Evolutionary conservation across 2,329 filamentous ascomycete species (phyloP).

Genomic region (Fusarium tuaranense): DNA sequence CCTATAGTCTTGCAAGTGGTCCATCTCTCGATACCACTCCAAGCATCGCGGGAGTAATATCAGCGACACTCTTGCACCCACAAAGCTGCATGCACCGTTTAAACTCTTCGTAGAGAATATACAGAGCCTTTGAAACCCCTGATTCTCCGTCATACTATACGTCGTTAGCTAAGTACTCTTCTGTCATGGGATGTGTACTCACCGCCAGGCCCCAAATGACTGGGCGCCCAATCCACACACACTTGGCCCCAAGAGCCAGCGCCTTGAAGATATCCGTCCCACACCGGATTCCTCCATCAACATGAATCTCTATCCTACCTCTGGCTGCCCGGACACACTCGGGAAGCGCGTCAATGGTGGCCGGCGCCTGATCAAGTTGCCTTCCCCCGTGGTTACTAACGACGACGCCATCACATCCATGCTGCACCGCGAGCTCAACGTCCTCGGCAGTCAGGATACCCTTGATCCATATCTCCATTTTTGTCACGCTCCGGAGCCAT

Average conservation of each 20-base stretch:
- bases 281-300: slow-evolving; percentile 8
- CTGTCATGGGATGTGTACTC: background rate
- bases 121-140: slow-evolving; percentile 2
- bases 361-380: slow-evolving; percentile 58
- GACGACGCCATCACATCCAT: slow-evolving; percentile 55
- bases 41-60: background rate
- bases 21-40: background rate
- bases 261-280: slow-evolving; percentile 17
- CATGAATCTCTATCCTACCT: background rate
- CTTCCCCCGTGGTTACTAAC: slow-evolving; percentile 61
- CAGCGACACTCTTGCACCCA: slow-evolving; percentile 1
- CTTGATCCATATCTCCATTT: slow-evolving; percentile 63
- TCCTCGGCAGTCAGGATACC: slow-evolving; percentile 57
- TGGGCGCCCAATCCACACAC: background rate
- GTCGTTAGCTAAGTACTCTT: no score
- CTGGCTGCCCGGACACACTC: background rate
- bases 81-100: slow-evolving; percentile 13
- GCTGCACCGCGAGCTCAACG: slow-evolving; percentile 49
- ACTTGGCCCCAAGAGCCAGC: slow-evolving; percentile 1
- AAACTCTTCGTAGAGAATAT: slow-evolving; percentile 12
- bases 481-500: slow-evolving; percentile 61
- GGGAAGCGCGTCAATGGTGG: slow-evolving; percentile 54
- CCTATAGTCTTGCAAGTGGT: slow-evolving; percentile 6
- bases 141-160: slow-evolving; percentile 6
- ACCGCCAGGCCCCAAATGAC: background rate